Evolutionary conservation across 169 alveolate species (phyloP).

Genomic region (Toxoplasma gondii): DNA sequence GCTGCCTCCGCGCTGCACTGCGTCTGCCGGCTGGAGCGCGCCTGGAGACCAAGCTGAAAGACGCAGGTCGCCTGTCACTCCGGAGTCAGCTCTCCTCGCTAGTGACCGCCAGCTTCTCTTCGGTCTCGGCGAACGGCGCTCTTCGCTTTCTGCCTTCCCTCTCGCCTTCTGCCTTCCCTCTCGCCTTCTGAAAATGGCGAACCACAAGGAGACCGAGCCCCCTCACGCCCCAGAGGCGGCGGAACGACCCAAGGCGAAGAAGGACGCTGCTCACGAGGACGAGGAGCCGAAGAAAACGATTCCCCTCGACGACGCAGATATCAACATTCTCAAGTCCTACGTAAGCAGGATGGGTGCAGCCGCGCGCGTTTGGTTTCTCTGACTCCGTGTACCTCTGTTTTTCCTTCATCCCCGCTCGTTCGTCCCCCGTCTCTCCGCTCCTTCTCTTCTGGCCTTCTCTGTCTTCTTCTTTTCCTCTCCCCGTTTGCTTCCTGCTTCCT

Average conservation of each 20-base stretch:
- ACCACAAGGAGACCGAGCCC: background rate
- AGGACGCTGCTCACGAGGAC: background rate
- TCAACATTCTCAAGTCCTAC: constrained; percentile 72
- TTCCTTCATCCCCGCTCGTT: background rate
- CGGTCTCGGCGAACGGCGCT: too few relatives aligned
- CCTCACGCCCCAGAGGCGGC: background rate
- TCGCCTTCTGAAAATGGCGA: background rate
- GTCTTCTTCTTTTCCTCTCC: background rate
- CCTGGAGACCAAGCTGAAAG: too few relatives aligned
- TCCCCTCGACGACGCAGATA: constrained; percentile 74
- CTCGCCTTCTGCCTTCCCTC: too few relatives aligned
- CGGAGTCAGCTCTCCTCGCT: too few relatives aligned
- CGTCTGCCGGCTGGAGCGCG: too few relatives aligned
- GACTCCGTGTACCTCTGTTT: constrained; percentile 20
- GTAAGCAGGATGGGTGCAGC: constrained; percentile 15
- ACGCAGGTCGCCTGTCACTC: too few relatives aligned
- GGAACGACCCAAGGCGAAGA: background rate
- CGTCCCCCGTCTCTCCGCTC: background rate
- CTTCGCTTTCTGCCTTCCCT: too few relatives aligned
- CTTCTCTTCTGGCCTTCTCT: background rate
- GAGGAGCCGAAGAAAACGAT: constrained; percentile 14
- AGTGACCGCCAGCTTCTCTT: too few relatives aligned
- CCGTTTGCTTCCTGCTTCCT: too few relatives aligned
- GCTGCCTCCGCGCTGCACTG: too few relatives aligned
- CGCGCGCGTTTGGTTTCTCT: background rate